Percentiles rank a stretch among this genome's conserved stretches.
phyloP scores from a whole-genome alignment of 75 land plant genomes.

The Isoetes taiwanensis region DNA sequence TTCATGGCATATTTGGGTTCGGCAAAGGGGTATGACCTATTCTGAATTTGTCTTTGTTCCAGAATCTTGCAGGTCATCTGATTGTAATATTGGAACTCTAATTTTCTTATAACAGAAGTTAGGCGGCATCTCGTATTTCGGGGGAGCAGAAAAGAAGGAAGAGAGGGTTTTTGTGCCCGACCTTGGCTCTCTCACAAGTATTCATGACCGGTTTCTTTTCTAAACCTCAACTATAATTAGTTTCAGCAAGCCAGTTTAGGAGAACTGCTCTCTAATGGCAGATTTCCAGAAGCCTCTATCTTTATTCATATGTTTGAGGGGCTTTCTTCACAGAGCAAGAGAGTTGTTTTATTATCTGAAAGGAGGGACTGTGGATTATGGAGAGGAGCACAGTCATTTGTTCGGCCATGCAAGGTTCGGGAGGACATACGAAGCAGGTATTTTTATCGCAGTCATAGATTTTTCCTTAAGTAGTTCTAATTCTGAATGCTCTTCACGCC shows the following conservation, averaged over 20 bases:
- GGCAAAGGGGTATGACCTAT: slow-evolving; percentile 54
- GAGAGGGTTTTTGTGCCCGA: slow-evolving; percentile 86
- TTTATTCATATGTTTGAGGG: not conserved
- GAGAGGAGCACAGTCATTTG: slow-evolving; percentile 65
- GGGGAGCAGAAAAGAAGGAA: slow-evolving; percentile 91
- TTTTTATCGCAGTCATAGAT: not conserved
- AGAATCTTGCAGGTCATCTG: not conserved
- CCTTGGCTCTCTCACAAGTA: slow-evolving; percentile 84
- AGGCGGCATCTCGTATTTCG: slow-evolving; percentile 83
- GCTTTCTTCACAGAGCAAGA: slow-evolving; percentile 51
- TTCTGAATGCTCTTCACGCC: not conserved
- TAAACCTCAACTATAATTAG: not conserved
- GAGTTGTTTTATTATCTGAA: slow-evolving; percentile 92
- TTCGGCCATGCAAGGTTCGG: slow-evolving; percentile 78
- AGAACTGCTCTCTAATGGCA: not conserved
- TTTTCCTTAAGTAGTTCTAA: slow-evolving; percentile 2
- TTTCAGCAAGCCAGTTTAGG: not conserved
- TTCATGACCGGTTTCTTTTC: slow-evolving; percentile 62
- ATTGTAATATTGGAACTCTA: not conserved
- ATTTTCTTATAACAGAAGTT: slow-evolving; percentile 43
- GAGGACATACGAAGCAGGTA: slow-evolving; percentile 58
- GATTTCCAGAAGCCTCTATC: not conserved
- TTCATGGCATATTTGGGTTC: slow-evolving; percentile 95
- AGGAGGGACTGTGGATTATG: slow-evolving; percentile 90
- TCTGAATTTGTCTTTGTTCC: not conserved